phyloP scores from a whole-genome alignment of 331 rosid species.

The Phaseolus coccineus region DNA sequence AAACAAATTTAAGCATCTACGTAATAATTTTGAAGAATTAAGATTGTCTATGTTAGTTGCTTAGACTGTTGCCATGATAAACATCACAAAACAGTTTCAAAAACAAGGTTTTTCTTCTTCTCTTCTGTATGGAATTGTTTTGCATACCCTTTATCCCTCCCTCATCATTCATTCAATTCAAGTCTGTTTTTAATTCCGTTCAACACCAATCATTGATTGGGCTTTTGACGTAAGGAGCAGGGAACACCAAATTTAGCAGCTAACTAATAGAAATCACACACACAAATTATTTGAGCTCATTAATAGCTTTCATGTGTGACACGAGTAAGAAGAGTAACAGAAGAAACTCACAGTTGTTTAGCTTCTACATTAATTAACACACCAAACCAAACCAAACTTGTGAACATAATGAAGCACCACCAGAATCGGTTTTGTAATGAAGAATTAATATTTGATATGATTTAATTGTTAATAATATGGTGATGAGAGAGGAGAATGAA shows the following conservation, averaged over 20 bases:
- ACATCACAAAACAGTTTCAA: background rate
- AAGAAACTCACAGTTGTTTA: background rate
- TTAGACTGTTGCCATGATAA: background rate
- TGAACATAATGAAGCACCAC: too few relatives aligned
- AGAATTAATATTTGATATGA: too few relatives aligned
- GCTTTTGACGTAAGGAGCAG: background rate
- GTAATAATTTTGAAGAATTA: too few relatives aligned
- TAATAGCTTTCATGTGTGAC: background rate
- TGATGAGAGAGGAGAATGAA: too few relatives aligned
- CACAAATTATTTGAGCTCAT: background rate
- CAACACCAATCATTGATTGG: background rate
- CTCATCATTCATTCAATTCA: background rate
- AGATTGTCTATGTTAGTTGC: background rate
- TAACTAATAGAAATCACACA: background rate
- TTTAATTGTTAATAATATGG: too few relatives aligned
- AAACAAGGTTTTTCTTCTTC: too few relatives aligned
- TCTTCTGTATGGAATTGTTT: background rate
- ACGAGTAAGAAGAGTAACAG: background rate
- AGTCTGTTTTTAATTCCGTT: background rate
- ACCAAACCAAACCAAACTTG: background rate
- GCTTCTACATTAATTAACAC: background rate
- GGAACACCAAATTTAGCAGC: constrained; percentile 22
- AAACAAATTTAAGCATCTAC: too few relatives aligned
- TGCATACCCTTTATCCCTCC: background rate
- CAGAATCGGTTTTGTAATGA: too few relatives aligned